These are phyloP conservation scores for Nitzschia sp. DNA, from an alignment of 108 stramenopile species.

Conservation along the genomic window DNA sequence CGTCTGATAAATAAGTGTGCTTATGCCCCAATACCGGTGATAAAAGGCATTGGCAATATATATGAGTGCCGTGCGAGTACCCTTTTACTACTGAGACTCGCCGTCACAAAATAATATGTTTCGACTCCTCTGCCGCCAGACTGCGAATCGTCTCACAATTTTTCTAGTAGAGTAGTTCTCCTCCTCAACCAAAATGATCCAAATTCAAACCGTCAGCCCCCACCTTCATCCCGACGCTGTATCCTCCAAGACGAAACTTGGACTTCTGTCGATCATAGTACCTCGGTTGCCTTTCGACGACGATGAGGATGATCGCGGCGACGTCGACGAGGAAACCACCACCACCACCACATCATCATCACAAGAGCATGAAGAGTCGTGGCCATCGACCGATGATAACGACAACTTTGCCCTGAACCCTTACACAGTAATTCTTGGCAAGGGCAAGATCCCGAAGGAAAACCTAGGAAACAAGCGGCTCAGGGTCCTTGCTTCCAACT, in stretches of 20 bases:
- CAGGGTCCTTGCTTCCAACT: constrained; percentile 12
- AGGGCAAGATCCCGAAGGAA: constrained; percentile 7
- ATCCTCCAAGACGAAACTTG: background rate
- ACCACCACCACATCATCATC: background rate
- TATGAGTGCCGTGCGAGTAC: no score
- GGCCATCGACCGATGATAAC: background rate
- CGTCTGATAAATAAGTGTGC: no score
- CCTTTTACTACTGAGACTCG: no score
- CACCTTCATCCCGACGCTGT: background rate
- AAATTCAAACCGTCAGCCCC: background rate
- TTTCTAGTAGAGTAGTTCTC: no score
- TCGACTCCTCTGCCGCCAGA: no score
- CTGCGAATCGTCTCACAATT: no score
- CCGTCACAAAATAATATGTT: no score
- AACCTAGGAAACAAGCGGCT: constrained; percentile 19
- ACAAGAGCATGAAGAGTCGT: background rate
- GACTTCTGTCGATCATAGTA: background rate
- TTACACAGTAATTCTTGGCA: constrained; percentile 22
- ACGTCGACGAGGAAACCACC: background rate
- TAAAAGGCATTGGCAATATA: no score
- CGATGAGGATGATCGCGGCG: background rate
- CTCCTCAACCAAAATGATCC: background rate
- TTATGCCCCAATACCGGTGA: no score
- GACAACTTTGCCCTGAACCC: background rate
- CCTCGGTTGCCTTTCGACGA: background rate